phyloP scores from a whole-genome alignment of 805 yeast genomes.

The Suhomyces xylopsoci region DNA sequence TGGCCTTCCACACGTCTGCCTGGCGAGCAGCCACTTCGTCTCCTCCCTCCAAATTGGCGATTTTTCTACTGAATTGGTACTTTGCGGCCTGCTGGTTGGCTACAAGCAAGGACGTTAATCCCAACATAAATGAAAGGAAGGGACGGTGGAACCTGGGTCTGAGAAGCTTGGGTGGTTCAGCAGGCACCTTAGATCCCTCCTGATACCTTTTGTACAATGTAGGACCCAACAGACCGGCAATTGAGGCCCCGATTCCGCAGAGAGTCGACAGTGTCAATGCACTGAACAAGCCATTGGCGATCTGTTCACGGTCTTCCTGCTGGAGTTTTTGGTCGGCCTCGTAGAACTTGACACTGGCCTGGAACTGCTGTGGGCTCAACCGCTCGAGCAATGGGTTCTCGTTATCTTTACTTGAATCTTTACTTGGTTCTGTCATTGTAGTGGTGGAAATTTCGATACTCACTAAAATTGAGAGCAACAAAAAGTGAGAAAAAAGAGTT shows the following conservation, averaged over 20 bases:
- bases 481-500: background rate
- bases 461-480: background rate
- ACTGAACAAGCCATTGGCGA: conserved; percentile 28
- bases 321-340: conserved; percentile 38
- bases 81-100: conserved; percentile 24
- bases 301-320: conserved; percentile 26
- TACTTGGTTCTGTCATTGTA: background rate
- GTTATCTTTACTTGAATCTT: background rate
- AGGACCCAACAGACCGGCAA: conserved; percentile 28
- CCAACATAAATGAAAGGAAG: conserved; percentile 29
- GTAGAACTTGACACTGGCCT: conserved; percentile 37
- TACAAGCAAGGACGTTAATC: conserved; percentile 24
- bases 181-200: background rate
- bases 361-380: conserved; percentile 32
- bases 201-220: conserved; percentile 20
- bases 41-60: conserved; percentile 13
- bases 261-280: conserved; percentile 23
- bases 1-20: conserved; percentile 32
- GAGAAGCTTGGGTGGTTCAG: conserved; percentile 2
- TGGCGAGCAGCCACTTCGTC: conserved; percentile 14
- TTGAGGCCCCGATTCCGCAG: conserved; percentile 25
- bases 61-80: conserved; percentile 20
- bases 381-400: conserved; percentile 25
- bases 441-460: background rate
- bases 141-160: conserved; percentile 28